phyloP scores from a whole-genome alignment of 257 asterid genomes.

The Nicotiana tomentosiformis region DNA sequence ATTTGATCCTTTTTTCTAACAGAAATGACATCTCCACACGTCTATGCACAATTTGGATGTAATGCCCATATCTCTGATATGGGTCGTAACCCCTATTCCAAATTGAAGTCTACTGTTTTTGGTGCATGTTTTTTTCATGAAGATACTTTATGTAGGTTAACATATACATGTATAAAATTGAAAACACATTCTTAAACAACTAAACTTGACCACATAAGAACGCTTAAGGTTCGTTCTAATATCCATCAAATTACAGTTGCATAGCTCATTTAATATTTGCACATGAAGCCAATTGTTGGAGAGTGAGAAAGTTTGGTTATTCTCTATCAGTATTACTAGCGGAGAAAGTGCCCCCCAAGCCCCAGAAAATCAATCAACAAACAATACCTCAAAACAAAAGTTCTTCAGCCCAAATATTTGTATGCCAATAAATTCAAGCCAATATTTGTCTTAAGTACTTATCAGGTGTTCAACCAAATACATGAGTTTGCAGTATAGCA shows the following conservation, averaged over 20 bases:
- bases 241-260: not conserved
- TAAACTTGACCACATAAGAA: not conserved
- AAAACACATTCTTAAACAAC: not conserved
- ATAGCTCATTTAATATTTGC: not conserved
- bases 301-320: not conserved
- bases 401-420: not conserved
- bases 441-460: not conserved
- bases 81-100: not conserved
- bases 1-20: not conserved
- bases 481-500: not conserved
- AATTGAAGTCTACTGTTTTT: not conserved
- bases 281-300: not conserved
- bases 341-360: not conserved
- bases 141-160: not conserved
- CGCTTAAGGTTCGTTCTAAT: not conserved
- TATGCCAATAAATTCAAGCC: not conserved
- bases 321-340: not conserved
- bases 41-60: not conserved
- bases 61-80: not conserved
- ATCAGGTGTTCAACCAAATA: not conserved
- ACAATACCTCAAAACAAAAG: not conserved
- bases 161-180: not conserved
- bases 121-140: not conserved
- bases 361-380: not conserved
- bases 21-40: not conserved